Base-by-base conservation (phyloP, 1,139 yeast genomes). In the Hemisphaericaspora xylanilytica region DNA sequence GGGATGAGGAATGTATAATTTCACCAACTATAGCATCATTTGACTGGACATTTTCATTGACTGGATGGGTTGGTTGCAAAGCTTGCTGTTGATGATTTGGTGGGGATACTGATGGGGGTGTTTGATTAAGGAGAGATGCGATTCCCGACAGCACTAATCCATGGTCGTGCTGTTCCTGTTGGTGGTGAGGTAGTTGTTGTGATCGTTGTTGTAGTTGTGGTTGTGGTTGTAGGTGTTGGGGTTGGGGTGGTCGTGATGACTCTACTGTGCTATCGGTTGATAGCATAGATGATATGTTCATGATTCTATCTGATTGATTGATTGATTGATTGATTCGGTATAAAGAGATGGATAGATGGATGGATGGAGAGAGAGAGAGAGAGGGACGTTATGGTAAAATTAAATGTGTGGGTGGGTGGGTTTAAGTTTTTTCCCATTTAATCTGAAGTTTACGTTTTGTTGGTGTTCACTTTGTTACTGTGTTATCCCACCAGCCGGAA, bases 251-350 rank as follows among this genome's bases (percentile, higher is more conserved):
- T 28, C 35, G 24, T 37, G 41, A 28, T 29, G 37, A 12, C 15
- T 38, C 7, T 20, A 5, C 22, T 17, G 27, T 36, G 17, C 45
- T 36, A 36, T 59, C 67, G 40, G 50, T 56, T 29, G 71, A 63
- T 52, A 67, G 58, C 68, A 67, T 67, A 25, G 72, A 67, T 13
- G 70, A 65, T 42, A 67, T 66, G 52, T 67, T 67, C 73, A 67
- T 38, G 34, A 9, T 26, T 21, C n/a, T n/a, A 9, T 16, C 5
- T 29, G 22, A 12, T 15, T 15, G 22, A 15, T 15, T 29, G 11
- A 18, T 11, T 14, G 30, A 15, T 28, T 28, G 28, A 26, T 26
- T 26, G 10, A 26, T 12, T n/a, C n/a, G n/a, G n/a, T 26, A 14
- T 5, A 13, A 26, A 26, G 28, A 25, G 12, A 12, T 24, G n/a